Percentiles rank a stretch among this genome's conserved stretches.
These are phyloP conservation scores for Furcasterigmium furcatum DNA, from an alignment of 2,329 filamentous ascomycete genomes.

Conservation along the genomic window DNA sequence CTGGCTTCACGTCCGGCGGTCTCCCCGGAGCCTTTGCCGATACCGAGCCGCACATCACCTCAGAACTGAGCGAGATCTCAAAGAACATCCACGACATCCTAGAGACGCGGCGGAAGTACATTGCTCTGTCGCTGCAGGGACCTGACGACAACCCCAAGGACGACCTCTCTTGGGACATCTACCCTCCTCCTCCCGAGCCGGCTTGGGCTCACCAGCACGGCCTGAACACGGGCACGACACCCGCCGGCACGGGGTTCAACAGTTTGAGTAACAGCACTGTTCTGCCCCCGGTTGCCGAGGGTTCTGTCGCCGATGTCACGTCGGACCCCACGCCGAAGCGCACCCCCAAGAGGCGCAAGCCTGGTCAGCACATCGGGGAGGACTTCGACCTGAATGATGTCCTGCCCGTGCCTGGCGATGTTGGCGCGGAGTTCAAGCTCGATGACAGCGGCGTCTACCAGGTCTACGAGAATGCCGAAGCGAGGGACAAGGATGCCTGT, in stretches of 20 bases:
- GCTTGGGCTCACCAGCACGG: constrained; percentile 56
- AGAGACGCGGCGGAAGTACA: constrained; percentile 85
- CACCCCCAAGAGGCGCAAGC: constrained; percentile 67
- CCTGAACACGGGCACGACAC: constrained; percentile 4
- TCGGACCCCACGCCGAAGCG: constrained; percentile 34
- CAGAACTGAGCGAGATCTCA: constrained; percentile 83
- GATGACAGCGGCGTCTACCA: constrained; percentile 89
- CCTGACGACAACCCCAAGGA: constrained; percentile 86
- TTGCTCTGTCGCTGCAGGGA: constrained; percentile 78
- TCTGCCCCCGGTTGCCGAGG: constrained; percentile 18
- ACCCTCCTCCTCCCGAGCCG: constrained; percentile 87
- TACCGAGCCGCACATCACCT: constrained; percentile 74
- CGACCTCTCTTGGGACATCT: constrained; percentile 78
- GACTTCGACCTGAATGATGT: constrained; percentile 84
- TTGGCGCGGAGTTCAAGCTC: constrained; percentile 72
- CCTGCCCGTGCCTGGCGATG: constrained; percentile 67
- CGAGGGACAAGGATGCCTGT: constrained; percentile 61
- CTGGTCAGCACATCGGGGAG: constrained; percentile 84
- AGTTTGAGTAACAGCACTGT: constrained; percentile 46
- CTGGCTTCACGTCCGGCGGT: background rate
- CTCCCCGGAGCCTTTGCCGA: constrained; percentile 61
- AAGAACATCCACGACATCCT: constrained; percentile 87
- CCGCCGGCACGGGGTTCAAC: constrained; percentile 27
- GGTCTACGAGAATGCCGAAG: constrained; percentile 72
- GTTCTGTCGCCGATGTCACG: constrained; percentile 19